Base-by-base conservation (phyloP, 805 yeast genomes). In the Nakazawaea ishiwadae region DNA sequence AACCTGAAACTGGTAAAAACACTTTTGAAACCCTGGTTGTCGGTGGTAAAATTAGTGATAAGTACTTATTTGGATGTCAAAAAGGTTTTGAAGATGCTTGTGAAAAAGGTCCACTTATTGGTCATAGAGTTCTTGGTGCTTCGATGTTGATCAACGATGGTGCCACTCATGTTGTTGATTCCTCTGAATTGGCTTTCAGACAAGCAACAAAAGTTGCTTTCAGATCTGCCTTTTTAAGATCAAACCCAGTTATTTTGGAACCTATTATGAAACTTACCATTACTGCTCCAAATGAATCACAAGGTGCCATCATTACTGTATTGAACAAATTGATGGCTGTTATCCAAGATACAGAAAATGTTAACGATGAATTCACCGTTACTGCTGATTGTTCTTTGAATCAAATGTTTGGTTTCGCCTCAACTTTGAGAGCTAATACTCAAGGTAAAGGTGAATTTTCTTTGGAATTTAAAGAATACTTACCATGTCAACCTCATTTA, bases 371-470 rank as follows among this genome's bases (percentile, higher is more conserved):
- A 62, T 91, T 93, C 66, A 85, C 95, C 9, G 79, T 93, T 47
- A 77, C 79, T 43, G 95, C 97, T 24, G 98, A 93, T 63, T 91
- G 98, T 69, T 84, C 98, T n/a, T 78, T 93, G 66, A 90, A 90
- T 70, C 78, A 86, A 48, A 79, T 93, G 88, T 93, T 93, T 63
- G 99, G 99, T 29, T 87, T 93, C 59, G 96, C 98, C 6, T 86
- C 98, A 7, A 79, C 87, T 19, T 73, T 93, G 59, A 84, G 99
- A 73, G 98, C 99, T 16, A 80, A 86, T 46, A 91, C 99, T 12
- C 99, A 93, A 67, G 99, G 99, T 67, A 93, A 93, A 63, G 99
- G 99, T 56, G 98, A 95, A 68, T 93, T 93, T 64, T 78, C 96
- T 2, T 75, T 93, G 63, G 99, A 93, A 63, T 93, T 93, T 70